Evolutionary conservation across 2,329 filamentous ascomycete species (phyloP).

Genomic region (Monosporascus cannonballus): DNA sequence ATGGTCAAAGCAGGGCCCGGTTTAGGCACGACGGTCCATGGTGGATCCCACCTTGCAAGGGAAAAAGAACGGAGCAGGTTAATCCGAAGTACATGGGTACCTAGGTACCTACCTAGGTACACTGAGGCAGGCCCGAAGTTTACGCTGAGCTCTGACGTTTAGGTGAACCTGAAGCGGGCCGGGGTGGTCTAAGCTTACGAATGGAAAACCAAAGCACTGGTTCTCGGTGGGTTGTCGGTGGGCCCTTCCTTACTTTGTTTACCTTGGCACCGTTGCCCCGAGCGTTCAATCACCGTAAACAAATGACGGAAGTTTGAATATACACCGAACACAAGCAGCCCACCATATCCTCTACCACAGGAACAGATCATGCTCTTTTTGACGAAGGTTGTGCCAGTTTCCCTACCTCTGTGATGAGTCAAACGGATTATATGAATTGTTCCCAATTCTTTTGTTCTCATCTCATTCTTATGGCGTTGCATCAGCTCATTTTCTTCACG

Average conservation of each 20-base stretch:
- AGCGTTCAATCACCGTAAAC: not conserved
- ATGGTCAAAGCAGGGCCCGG: too few relatives aligned
- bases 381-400: not conserved
- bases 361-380: not conserved
- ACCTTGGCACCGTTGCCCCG: not conserved
- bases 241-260: not conserved
- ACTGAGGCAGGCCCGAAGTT: too few relatives aligned
- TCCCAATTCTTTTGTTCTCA: not conserved
- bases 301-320: not conserved
- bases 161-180: not conserved
- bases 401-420: not conserved
- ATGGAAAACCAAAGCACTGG: too few relatives aligned
- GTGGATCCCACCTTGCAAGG: too few relatives aligned
- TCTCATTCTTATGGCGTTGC: not conserved
- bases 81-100: not conserved
- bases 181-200: not conserved
- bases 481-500: not conserved
- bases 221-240: not conserved
- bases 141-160: not conserved
- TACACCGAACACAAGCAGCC: not conserved
- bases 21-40: too few relatives aligned
- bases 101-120: not conserved
- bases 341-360: not conserved
- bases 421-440: not conserved
- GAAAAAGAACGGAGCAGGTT: too few relatives aligned